Evolutionary conservation across 148 eudicot species (phyloP).

Genomic region (Agrostemma githago): DNA sequence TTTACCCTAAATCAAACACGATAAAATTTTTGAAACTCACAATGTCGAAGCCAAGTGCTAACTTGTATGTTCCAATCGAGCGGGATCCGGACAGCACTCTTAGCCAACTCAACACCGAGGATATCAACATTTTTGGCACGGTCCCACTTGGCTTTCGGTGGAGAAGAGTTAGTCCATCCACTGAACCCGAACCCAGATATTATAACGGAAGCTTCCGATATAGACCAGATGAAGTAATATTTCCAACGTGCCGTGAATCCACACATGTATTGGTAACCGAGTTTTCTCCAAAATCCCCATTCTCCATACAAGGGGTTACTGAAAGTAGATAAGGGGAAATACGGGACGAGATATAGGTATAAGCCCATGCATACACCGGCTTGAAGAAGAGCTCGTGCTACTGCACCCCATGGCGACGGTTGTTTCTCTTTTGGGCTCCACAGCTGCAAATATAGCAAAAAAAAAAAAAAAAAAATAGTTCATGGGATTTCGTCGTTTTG

Average conservation of each 20-base stretch:
- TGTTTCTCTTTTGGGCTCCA: conserved; percentile 66
- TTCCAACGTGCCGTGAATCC: conserved; percentile 95
- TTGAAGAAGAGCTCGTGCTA: conserved; percentile 70
- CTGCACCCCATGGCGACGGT: conserved; percentile 71
- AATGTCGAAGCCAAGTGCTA: conserved; percentile 98
- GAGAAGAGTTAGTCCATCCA: conserved; percentile 80
- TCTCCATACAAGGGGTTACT: conserved; percentile 58
- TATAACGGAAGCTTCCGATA: conserved; percentile 84
- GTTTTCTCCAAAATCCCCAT: conserved; percentile 68
- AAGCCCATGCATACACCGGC: conserved; percentile 87
- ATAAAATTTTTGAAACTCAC: conserved; percentile 43
- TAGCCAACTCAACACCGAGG: conserved; percentile 83
- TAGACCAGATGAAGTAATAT: conserved; percentile 96
- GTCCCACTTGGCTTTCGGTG: conserved; percentile 78
- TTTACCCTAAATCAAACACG: too few relatives aligned
- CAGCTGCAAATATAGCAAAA: conserved; percentile 38
- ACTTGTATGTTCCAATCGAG: conserved; percentile 97
- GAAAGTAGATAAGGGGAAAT: conserved; percentile 64
- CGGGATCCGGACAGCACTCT: conserved; percentile 82
- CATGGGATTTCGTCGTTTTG: neutral
- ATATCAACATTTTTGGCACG: conserved; percentile 94
- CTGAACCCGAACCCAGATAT: conserved; percentile 92
- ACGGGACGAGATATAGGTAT: conserved; percentile 70
- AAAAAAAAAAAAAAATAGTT: conserved; percentile 9
- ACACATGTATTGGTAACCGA: conserved; percentile 83